Base-by-base conservation (phyloP, 176 grass and related monocot species). In the Otatea glauca region DNA sequence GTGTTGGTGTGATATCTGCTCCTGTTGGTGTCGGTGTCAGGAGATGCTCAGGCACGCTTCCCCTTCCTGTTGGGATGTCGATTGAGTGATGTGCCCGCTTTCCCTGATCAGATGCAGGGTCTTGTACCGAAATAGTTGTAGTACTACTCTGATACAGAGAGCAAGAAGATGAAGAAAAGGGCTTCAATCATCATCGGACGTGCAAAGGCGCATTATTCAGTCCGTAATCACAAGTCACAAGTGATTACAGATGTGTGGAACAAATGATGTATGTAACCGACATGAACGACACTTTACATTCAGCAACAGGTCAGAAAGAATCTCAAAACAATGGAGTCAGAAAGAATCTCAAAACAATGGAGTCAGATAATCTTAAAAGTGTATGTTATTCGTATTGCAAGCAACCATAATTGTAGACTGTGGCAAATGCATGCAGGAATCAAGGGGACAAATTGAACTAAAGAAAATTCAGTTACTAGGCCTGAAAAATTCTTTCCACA, bases 11-110 rank as follows among this genome's bases (percentile, higher is more conserved):
- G 56, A 14, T 47, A 25, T 92, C 89, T 64, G 64, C 59, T 45
- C 65, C 85, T 62, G 73, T 39, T 2, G 82, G 29, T 2, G 85
- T 79, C 7, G 83, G 56, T 10, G 77, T 82, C 12, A 51, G 24
- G 32, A 79, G 35, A 15, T 43, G 44, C 3, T 69, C 38, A 10
- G 55, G 42, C 21, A 47, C 43, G 79, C 21, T 78, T 89, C 58
- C n/a, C 13, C 21, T 78, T 89, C 58, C n/a, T 16, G 86, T n/a
- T 1, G 88, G 91, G 47, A 98, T 80, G 71, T 95, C 89, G 77
- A 98, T 92, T 0, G 77, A 89, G 75, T 94, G 87, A 21, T 95
- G 89, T 0, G 93, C 77, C 27, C 83, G 84, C 44, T 85, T 88
- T 4, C 66, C 48, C 7, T 55, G 49, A 18, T 77, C 71, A 29